Base-by-base conservation (phyloP, 2,329 filamentous ascomycete genomes). In the Fusarium verticillioides region DNA sequence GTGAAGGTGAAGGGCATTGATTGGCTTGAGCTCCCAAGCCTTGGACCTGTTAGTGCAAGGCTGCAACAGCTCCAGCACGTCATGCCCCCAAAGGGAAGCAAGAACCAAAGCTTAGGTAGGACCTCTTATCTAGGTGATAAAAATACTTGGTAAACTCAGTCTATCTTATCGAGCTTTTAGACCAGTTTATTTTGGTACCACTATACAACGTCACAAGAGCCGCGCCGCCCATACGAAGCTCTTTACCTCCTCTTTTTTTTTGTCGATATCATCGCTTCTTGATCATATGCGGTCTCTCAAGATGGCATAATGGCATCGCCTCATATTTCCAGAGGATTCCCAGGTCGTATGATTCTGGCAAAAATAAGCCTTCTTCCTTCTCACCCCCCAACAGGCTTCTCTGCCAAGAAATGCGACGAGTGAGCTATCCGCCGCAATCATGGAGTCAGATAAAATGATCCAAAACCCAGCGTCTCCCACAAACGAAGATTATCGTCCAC, bases 401-500 rank as follows among this genome's bases (percentile, higher is more conserved):
- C 40, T 50, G 18, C 26, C 59, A 57, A 64, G 80, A 78, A 69
- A 82, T 81, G 81, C 77, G 49, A 78, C 73, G 52, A 70, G 58
- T 61, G 59, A 63, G 54, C 60, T 59, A 54, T 60, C 46, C 61
- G 57, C 62, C 61, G 49, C 52, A 47, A 71, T 52, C 61, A 75
- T 75, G 72, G 68, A 69, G 56, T 62, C 73, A 62, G 57, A 46
- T 39, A 80, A 56, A 63, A 82, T 81, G 79, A 76, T 67, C 72
- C 69, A 70, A 58, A 80, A 79, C 61, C 76, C 73, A 65, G 68
- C 61, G 59, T 70, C 79, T 52, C 63, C 64, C 28, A 30, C 68
- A 65, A 79, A 81, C 71, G 85, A 86, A 78, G 85, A 86, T 63
- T 83, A 82, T 26, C 87, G 86, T 61, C 88, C 88, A 71, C 88